Base-by-base conservation (phyloP, 306 rosid genomes). In the Arachis stenosperma region DNA sequence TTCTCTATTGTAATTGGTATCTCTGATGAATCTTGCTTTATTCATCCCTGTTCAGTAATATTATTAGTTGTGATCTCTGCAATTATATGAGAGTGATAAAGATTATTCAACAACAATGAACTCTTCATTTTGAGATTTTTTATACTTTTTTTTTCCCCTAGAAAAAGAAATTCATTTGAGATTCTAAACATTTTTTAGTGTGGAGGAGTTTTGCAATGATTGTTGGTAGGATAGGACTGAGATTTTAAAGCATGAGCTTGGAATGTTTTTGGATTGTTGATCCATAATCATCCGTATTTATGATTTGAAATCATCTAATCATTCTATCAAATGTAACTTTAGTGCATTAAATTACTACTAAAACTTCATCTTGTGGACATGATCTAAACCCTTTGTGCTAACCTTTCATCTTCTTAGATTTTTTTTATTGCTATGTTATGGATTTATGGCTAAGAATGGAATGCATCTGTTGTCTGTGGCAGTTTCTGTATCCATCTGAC, bases 401-500 rank as follows among this genome's bases (percentile, higher is more conserved):
- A 15, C 56, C 56, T 47, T 56, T 56, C 62, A 61, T 78, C 46
- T 68, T 22, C n/a, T 50, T 46, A 17, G 51, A 33, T 77, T 75
- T 48, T 69, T 79, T 37, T 74, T 74, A 67, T 84, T 69, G 17
- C 73, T 76, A 60, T 75, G 22, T 77, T 82, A 41, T 82, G 86
- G 67, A 75, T 69, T 77, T 75, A 75, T 83, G 75, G 87, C 88
- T 67, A 74, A 79, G 77, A 79, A 84, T 81, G 77, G 69, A 81
- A 61, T 84, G 75, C 79, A 81, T 84, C 68, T 84, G 82, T 85
- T 85, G 82, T 86, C 86, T 89, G 82, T 75, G 70, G 85, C 92
- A 82, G 86, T 84, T 90, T 81, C 81, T 87, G 84, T 69, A 89
- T 88, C 90, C 90, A 68, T 88, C 90, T 70, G 88, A 88, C 83